phyloP scores from a whole-genome alignment of 257 asterid genomes.

The Fraxinus quadrangulata region DNA sequence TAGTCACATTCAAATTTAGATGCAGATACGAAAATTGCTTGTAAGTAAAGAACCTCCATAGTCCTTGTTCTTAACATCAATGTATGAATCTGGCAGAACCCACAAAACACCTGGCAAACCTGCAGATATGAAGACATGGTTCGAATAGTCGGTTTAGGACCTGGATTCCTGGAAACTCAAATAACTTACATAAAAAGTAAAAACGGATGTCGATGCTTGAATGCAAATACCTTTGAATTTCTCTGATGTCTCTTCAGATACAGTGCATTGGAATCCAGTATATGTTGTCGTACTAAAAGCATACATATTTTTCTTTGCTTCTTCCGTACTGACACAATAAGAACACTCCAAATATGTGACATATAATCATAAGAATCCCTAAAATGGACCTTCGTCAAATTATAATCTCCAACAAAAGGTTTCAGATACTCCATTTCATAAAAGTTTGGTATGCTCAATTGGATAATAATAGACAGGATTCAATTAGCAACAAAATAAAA shows the following conservation, averaged over 20 bases:
- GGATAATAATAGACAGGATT: not conserved
- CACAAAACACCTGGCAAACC: slow-evolving; percentile 97
- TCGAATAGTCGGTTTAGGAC: slow-evolving; percentile 1
- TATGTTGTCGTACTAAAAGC: slow-evolving; percentile 97
- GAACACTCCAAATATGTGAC: slow-evolving; percentile 17
- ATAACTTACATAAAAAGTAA: not conserved
- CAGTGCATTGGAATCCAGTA: slow-evolving; percentile 97
- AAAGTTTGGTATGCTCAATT: not conserved
- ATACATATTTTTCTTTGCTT: slow-evolving; percentile 97
- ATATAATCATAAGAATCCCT: not conserved
- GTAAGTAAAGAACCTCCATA: slow-evolving; percentile 73
- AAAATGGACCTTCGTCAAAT: not conserved
- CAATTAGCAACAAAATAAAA: not conserved
- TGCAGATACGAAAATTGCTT: not conserved
- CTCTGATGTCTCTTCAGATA: slow-evolving; percentile 96
- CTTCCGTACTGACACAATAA: slow-evolving; percentile 75
- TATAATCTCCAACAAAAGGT: not conserved
- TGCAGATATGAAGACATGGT: slow-evolving; percentile 28
- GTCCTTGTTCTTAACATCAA: slow-evolving; percentile 96
- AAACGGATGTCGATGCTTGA: not conserved
- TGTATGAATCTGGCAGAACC: slow-evolving; percentile 97
- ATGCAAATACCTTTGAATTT: slow-evolving; percentile 77
- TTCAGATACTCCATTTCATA: not conserved
- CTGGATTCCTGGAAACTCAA: not conserved
- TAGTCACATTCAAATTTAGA: not conserved